phyloP scores from a whole-genome alignment of 306 rosid genomes.

The Oemleria cerasiformis region DNA sequence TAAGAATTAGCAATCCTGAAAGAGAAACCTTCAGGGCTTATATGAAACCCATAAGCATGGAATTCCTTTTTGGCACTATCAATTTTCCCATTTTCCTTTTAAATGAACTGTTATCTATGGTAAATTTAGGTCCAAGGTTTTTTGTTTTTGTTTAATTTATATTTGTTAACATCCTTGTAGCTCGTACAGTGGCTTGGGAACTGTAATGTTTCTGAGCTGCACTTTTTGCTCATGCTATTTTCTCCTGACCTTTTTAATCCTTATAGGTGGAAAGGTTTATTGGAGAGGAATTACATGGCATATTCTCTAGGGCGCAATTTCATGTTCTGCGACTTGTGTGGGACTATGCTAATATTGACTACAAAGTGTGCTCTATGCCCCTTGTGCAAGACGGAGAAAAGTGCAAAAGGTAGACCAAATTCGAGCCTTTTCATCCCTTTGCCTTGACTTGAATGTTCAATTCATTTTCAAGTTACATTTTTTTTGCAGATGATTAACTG shows the following conservation, averaged over 20 bases:
- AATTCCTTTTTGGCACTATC: no score
- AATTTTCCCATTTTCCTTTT: no score
- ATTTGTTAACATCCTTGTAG: no score
- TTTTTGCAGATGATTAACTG: neutral
- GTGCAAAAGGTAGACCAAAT: conserved; percentile 24
- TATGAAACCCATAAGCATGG: no score
- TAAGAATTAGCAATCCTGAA: no score
- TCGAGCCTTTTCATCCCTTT: neutral
- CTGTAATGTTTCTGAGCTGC: no score
- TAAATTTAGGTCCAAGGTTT: no score
- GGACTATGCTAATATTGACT: conserved; percentile 27
- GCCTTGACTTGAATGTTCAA: neutral
- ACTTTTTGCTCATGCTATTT: neutral
- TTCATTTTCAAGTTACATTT: neutral
- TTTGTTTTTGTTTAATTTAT: no score
- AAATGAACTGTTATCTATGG: no score
- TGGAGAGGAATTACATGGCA: conserved; percentile 18
- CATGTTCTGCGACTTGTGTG: conserved; percentile 46
- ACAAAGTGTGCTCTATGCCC: conserved; percentile 34
- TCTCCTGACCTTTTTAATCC: neutral
- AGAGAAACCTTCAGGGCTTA: no score
- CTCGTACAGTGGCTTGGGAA: no score
- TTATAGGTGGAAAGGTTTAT: neutral
- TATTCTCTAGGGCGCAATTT: conserved; percentile 31
- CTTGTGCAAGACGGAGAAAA: conserved; percentile 28